Base-by-base conservation (phyloP, 495 filamentous ascomycete species). In the Podospora bellae-mahoneyi region DNA sequence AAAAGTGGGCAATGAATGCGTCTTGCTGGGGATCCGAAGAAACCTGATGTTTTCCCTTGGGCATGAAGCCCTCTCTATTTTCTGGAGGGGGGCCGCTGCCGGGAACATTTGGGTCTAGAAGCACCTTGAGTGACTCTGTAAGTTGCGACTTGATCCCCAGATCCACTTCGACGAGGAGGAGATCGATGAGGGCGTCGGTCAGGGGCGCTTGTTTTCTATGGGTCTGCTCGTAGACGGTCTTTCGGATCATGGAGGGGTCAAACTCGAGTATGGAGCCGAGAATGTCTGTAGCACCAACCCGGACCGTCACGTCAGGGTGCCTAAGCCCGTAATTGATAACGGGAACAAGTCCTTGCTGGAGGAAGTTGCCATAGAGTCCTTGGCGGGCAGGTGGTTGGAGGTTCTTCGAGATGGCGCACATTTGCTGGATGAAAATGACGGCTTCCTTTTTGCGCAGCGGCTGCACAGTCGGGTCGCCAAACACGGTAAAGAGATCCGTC, bases 381-480 rank as follows among this genome's bases (percentile, higher is more conserved):
- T 90, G 87, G 62, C 95, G 86, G 23, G 87, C 88, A 20, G 90
- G 91, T 2, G 87, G 89, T 75, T 98, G 96, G 7, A 98, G 79
- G 74, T 91, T 97, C 78, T 99, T 99, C 10, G 94, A 93, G 72
- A 98, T 95, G 4, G 89, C 88, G 70, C 93, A 96, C 76, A 93
- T 97, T 77, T 97, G 93, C 77, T 98, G 96, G 72, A 99, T 94
- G 79, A 99, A 97, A 53, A 93, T 85, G 48, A 99, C 94, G 0
- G 92, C 96, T 70, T 98, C 92, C 77, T 96, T 97, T 79, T 94
- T 96, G 72, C 91, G 89, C 73, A 85, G 87, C 23, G 82, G 79
- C 56, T 91, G 86, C 59, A 83, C 81, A 68, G 85, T 86, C 60
- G 88, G 82, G 1, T 86, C 82, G 64, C 86, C 84, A 75, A 99